Evolutionary conservation across 257 asterid genomes (phyloP).

Genomic region (Leptodermis oblonga): DNA sequence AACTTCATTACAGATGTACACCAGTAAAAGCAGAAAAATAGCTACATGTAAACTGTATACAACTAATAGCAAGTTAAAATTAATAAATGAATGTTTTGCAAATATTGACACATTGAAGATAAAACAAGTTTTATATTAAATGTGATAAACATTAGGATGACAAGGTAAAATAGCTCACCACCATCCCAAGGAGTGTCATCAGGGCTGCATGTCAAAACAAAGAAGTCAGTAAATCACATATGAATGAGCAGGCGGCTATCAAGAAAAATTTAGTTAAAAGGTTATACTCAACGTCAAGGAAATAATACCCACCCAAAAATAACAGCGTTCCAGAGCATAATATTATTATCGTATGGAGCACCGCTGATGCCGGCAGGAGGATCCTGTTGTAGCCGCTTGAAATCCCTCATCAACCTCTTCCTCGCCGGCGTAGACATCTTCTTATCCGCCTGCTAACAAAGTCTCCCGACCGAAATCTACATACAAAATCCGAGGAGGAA

Average conservation of each 20-base stretch:
- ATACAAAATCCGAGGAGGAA: background rate
- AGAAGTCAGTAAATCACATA: slow-evolving; percentile 6
- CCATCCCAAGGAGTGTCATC: slow-evolving; percentile 99
- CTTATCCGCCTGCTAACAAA: slow-evolving; percentile 26
- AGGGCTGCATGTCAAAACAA: slow-evolving; percentile 57
- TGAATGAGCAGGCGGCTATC: background rate
- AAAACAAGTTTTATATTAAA: background rate
- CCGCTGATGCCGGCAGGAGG: slow-evolving; percentile 98
- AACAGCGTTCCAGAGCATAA: slow-evolving; percentile 94
- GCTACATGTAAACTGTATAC: background rate
- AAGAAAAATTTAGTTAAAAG: background rate
- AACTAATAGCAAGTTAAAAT: background rate
- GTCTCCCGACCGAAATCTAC: background rate
- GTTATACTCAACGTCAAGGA: background rate
- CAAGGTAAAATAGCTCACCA: slow-evolving; percentile 42
- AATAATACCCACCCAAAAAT: slow-evolving; percentile 83
- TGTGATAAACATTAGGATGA: background rate
- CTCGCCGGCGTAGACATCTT: slow-evolving; percentile 89
- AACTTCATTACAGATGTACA: background rate
- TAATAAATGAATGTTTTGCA: background rate
- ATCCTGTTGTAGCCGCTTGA: slow-evolving; percentile 88
- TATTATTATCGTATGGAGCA: slow-evolving; percentile 84
- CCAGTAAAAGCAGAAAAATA: background rate
- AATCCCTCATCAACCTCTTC: slow-evolving; percentile 94
- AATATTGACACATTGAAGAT: background rate